Evolutionary conservation across 768 basidiomycete genomes (phyloP).

Genomic region (Russula ochroleuca): DNA sequence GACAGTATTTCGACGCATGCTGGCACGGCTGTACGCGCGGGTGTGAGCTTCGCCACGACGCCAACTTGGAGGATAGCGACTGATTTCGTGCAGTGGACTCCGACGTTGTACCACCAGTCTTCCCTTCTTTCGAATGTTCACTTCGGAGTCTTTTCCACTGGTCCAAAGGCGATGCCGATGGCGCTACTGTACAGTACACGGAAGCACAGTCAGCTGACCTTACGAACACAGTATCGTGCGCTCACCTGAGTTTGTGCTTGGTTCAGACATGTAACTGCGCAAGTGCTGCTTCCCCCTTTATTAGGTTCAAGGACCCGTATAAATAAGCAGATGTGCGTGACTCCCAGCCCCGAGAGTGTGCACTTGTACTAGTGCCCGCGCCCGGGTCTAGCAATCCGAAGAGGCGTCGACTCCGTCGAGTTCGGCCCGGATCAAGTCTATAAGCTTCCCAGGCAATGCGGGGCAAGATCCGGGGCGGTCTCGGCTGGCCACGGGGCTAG

Average conservation of each 20-base stretch:
- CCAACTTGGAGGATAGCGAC: background rate
- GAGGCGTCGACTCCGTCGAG: background rate
- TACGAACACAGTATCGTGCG: background rate
- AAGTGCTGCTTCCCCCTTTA: background rate
- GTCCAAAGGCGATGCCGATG: background rate
- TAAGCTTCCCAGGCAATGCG: too few relatives aligned
- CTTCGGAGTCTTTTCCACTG: background rate
- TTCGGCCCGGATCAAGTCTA: constrained; percentile 4
- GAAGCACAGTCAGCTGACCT: background rate
- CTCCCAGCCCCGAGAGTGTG: background rate
- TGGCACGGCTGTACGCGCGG: background rate
- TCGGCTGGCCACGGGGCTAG: too few relatives aligned
- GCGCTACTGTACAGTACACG: background rate
- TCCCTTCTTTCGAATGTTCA: background rate
- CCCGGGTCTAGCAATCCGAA: background rate
- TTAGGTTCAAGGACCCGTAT: background rate
- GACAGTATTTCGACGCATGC: background rate
- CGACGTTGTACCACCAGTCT: background rate
- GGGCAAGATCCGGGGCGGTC: too few relatives aligned
- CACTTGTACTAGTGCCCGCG: background rate
- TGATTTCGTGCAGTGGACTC: background rate
- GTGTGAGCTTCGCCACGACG: background rate
- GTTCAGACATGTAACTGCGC: constrained; percentile 3
- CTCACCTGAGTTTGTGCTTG: constrained; percentile 15
- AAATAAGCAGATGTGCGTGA: background rate